Base-by-base conservation (phyloP, 2,329 filamentous ascomycete genomes). In the Shiraia sp. region DNA sequence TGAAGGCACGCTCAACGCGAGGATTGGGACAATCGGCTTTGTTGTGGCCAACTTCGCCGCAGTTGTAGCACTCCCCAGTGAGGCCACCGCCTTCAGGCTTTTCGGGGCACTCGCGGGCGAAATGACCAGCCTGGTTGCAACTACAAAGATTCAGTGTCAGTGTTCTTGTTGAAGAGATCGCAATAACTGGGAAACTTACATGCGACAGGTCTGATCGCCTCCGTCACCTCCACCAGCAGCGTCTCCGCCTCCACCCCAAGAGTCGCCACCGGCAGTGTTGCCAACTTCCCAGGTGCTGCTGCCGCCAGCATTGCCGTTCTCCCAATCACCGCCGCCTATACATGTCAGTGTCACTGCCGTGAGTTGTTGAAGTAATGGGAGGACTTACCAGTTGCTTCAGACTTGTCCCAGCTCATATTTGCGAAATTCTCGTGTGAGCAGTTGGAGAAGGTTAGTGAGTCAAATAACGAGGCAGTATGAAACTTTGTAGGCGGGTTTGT, bases 1-100 rank as follows among this genome's bases (percentile, higher is more conserved):
- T 74, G 61, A 80, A 80, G 10, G 70, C 60, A 37, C 72, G 73
- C 42, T 75, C 72, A 37, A 80, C 76, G 17, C 68, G 70, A 12
- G 78, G 75, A 40, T 85, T 82, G 13, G 79, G 55, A 56, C 83
- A 86, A 6, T 86, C 82, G 1, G 75, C 68, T 66, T 83, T 85
- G 66, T 74, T 80, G 72, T 87, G 83, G 10, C 82, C 79, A 23
- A 70, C 55, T 53, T 83, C 66, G 37, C 79, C 79, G 49, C 81
- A 85, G 66, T 83, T 84, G 75, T 70, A 83, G 71, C 81, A 84
- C 31, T 72, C 73, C 15, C 75, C 72, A 10, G 61, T 72, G 58
- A 68, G 63, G 13, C 62, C 59, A 28, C 58, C 53, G 26, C 61
- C 59, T 19, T 52, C 48, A 15, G 59, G 60, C 70, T 75, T 70